phyloP scores from a whole-genome alignment of 2,329 filamentous ascomycete species.

The Neonectria punicea region DNA sequence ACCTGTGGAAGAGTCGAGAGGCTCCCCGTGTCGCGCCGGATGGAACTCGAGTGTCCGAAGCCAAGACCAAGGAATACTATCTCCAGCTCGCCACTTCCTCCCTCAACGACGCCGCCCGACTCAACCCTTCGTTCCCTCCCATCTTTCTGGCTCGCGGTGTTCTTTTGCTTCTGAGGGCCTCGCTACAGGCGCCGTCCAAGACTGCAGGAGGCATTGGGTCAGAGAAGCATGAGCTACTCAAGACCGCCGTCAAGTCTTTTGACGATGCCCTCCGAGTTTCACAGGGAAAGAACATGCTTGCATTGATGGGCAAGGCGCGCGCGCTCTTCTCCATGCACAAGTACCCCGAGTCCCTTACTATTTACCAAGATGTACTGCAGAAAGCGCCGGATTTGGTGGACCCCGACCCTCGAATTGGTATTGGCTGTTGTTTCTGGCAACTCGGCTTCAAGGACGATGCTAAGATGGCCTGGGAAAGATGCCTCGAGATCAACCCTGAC shows the following conservation, averaged over 20 bases:
- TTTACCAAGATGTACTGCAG: constrained; percentile 87
- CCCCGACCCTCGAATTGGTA: constrained; percentile 94
- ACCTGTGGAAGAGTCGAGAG: constrained; percentile 87
- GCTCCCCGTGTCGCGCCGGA: constrained; percentile 73
- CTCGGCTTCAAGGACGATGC: constrained; percentile 94
- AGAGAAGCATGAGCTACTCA: constrained; percentile 81
- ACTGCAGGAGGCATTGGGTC: constrained; percentile 73
- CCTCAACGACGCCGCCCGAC: constrained; percentile 93
- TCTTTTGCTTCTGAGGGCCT: constrained; percentile 86
- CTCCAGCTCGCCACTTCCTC: constrained; percentile 90
- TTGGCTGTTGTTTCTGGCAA: constrained; percentile 98
- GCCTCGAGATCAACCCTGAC: constrained; percentile 80
- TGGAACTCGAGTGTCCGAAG: constrained; percentile 72
- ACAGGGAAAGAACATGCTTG: constrained; percentile 88
- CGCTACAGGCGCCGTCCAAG: constrained; percentile 80
- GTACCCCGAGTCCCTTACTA: constrained; percentile 82
- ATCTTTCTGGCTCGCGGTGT: constrained; percentile 93
- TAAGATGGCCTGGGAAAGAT: constrained; percentile 88
- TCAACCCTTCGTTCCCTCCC: constrained; percentile 92
- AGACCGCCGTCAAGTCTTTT: constrained; percentile 90
- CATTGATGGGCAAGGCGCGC: constrained; percentile 87
- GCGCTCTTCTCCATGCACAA: constrained; percentile 88
- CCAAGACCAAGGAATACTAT: constrained; percentile 92
- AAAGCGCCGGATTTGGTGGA: constrained; percentile 90
- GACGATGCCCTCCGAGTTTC: constrained; percentile 92